These are phyloP conservation scores for Ehretia macrophylla DNA, from an alignment of 257 asterid species.

Conservation along the genomic window DNA sequence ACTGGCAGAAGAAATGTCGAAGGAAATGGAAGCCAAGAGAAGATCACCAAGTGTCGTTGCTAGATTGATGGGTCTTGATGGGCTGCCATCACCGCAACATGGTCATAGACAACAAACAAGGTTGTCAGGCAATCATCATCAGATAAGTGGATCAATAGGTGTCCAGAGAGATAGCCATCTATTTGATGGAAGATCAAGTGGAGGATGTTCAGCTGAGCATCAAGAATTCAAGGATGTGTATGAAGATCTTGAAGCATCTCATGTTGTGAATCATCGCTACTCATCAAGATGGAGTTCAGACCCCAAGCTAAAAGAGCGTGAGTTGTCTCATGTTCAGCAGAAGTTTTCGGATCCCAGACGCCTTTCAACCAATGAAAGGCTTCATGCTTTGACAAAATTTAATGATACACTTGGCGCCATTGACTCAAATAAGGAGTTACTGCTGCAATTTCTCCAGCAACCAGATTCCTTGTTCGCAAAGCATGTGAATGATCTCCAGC, in stretches of 20 bases:
- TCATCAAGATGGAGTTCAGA: conserved; percentile 60
- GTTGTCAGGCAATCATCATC: conserved; percentile 39
- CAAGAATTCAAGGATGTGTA: conserved; percentile 70
- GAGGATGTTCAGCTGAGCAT: conserved; percentile 47
- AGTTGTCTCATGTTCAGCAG: conserved; percentile 41
- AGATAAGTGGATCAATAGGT: conserved; percentile 21
- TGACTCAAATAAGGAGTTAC: conserved; percentile 14
- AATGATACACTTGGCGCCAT: conserved; percentile 45
- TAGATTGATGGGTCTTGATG: conserved; percentile 84
- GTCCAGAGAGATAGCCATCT: conserved; percentile 17
- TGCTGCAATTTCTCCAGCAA: conserved; percentile 7
- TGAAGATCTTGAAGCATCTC: conserved; percentile 89
- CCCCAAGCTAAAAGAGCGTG: conserved; percentile 45
- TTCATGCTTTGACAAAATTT: conserved; percentile 19
- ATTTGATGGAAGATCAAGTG: conserved; percentile 18
- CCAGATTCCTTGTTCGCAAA: conserved; percentile 39
- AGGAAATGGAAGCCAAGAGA: conserved; percentile 58
- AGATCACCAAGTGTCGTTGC: conserved; percentile 63
- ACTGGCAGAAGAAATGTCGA: conserved; percentile 70
- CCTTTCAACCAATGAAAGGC: conserved; percentile 7
- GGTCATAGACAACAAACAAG: conserved; percentile 37
- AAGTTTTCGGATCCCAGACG: conserved; percentile 45
- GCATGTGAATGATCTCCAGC: conserved; percentile 44
- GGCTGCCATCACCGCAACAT: conserved; percentile 62
- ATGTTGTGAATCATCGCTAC: conserved; percentile 46